Evolutionary conservation across 305 asterid genomes (phyloP).

Genomic region (Rubia peregrina): DNA sequence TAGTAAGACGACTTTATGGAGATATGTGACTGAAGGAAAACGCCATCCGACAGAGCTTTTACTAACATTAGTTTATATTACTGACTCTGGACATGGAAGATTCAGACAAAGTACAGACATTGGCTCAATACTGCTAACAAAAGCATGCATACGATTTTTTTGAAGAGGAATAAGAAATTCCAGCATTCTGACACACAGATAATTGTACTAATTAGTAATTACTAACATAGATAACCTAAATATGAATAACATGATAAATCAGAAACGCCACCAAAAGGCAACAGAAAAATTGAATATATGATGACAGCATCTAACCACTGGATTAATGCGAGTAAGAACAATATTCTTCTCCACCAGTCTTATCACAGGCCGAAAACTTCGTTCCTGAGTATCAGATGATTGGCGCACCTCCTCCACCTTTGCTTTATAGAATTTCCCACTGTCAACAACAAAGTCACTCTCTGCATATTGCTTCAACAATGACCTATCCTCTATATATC

Average conservation of each 20-base stretch:
- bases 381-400: slow-evolving; percentile 52
- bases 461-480: slow-evolving; percentile 90
- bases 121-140: background rate
- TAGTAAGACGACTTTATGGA: slow-evolving; percentile 14
- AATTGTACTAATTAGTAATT: background rate
- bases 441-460: slow-evolving; percentile 66
- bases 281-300: slow-evolving; percentile 12
- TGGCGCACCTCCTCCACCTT: slow-evolving; percentile 78
- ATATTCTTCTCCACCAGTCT: slow-evolving; percentile 78
- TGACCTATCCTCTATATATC: slow-evolving; percentile 82
- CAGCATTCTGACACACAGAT: background rate
- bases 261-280: background rate
- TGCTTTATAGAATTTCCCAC: slow-evolving; percentile 53
- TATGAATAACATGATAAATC: slow-evolving; percentile 1
- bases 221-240: background rate
- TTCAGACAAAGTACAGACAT: background rate
- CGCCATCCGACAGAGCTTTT: background rate
- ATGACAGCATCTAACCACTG: slow-evolving; percentile 66
- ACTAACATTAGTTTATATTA: background rate
- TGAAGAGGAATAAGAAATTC: background rate
- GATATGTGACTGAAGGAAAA: background rate
- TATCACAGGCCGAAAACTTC: slow-evolving; percentile 75
- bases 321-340: slow-evolving; percentile 92
- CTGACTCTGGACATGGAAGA: background rate
- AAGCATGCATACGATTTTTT: background rate